Evolutionary conservation across 768 basidiomycete genomes (phyloP), one percentile per base, ranked within the genome.

Genomic region (Albatrellus ellisii): DNA sequence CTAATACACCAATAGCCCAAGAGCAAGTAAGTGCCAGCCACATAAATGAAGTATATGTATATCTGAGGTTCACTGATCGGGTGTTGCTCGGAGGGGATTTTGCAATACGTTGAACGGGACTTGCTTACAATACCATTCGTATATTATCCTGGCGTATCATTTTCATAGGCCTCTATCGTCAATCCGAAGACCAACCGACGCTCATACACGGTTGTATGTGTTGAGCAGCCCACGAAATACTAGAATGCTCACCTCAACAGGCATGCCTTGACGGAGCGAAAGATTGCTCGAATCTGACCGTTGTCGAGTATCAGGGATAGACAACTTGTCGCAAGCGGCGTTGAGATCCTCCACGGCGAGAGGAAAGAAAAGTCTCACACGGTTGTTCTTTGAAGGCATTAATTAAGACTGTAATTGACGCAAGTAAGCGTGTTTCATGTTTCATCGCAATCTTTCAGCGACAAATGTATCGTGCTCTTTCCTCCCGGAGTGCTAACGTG

Each of bases 291-390:
- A 46, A 49, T 29, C 37, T 49, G 26, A 46, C 31, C 14, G 35
- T 49, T 28, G 41, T 47, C n/a, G 46, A 39, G 17, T 33, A 36
- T 14, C 14, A 33, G 10, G 7, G 17, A 35, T 10, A 47, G 38
- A 11, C 24, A 48, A 9, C 7, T 43, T 9, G 49, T 58, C 15
- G 63, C 63, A 4, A 56, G 54, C 7, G 64, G 64, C 11, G 55
- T 68, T n/a, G 52, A 51, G 36, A 66, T 64, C 53, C 46, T 56
- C 25, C 22, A 39, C 17, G 50, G 49, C 9, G 57, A 53, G 0
- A 47, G 54, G 36, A 45, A 26, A 11, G 57, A 62, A 40, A 49
- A 52, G 9, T 60, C 60, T 8, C 54, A 56, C 27, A 64, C 63
- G 24, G 10, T 3, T 32, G 6, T 22, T 3, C 6, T 26, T 26